Conservation (phyloP, 2,329 filamentous ascomycete species). For the Pseudocercospora vitis region DNA sequence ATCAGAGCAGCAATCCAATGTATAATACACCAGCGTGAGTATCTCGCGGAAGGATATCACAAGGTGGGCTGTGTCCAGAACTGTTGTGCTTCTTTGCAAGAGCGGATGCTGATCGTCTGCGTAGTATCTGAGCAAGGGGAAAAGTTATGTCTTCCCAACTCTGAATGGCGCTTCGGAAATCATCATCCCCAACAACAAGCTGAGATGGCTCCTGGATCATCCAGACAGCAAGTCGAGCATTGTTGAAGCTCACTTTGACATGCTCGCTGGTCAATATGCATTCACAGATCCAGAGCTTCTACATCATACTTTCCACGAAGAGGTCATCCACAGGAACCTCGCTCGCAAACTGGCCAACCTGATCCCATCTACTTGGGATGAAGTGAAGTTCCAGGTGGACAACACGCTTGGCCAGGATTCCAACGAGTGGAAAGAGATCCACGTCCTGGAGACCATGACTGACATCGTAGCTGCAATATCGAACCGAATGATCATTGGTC, state of each 20-base stretch:
- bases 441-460: conserved; percentile 39
- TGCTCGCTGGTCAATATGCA: conserved; percentile 41
- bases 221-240: conserved; percentile 43
- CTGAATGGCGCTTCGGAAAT: conserved; percentile 24
- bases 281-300: conserved; percentile 42
- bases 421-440: conserved; percentile 38
- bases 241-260: conserved; percentile 41
- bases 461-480: conserved; percentile 43
- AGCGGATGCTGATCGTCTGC: neutral
- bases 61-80: conserved; percentile 20
- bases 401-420: conserved; percentile 42
- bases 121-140: conserved; percentile 23
- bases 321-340: conserved; percentile 45
- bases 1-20: neutral
- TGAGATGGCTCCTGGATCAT: conserved; percentile 45
- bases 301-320: conserved; percentile 44
- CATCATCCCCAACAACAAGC: conserved; percentile 26
- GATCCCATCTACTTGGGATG: conserved; percentile 42
- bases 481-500: conserved; percentile 49
- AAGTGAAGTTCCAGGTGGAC: conserved; percentile 39
- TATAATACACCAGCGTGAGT: conserved; percentile 7
- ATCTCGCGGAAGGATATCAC: conserved; percentile 24
- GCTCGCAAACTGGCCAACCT: conserved; percentile 41
- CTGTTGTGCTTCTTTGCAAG: too few species aligned
- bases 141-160: conserved; percentile 29